These are phyloP conservation scores for Flaveria floridana DNA, from an alignment of 140 eudicot species.

Conservation along the genomic window DNA sequence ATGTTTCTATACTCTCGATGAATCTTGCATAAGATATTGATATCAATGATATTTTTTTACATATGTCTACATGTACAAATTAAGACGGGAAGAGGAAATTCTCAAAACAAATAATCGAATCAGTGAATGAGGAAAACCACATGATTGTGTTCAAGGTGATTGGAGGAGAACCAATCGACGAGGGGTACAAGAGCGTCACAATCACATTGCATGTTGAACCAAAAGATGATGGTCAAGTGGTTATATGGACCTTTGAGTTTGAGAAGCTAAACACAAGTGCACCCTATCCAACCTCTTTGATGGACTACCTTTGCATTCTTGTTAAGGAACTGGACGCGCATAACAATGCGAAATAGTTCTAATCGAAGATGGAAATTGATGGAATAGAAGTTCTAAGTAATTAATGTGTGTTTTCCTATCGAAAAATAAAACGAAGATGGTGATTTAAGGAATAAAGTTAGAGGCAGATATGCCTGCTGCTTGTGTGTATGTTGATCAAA, in stretches of 20 bases:
- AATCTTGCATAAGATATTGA: no score
- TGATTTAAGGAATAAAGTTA: neutral
- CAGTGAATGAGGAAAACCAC: constrained; percentile 43
- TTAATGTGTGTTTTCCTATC: neutral
- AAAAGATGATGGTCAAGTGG: constrained; percentile 36
- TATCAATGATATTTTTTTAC: neutral
- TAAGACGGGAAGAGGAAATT: constrained; percentile 42
- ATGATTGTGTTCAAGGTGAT: constrained; percentile 30
- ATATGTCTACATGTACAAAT: neutral
- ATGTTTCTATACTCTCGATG: no score
- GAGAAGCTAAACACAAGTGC: constrained; percentile 39
- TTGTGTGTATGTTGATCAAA: neutral
- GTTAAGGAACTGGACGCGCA: constrained; percentile 50
- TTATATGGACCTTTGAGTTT: constrained; percentile 52
- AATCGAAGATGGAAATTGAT: neutral
- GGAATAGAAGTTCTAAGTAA: neutral
- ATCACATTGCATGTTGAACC: constrained; percentile 39
- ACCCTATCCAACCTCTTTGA: constrained; percentile 40
- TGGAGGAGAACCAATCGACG: constrained; percentile 47
- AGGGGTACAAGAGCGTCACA: constrained; percentile 39
- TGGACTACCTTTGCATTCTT: constrained; percentile 43
- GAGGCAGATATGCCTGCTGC: neutral
- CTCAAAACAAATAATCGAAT: constrained; percentile 37
- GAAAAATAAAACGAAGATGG: no score
- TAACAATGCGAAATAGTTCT: neutral